A percentile compares a stretch with the other conserved stretches of the same genome.
Conservation (phyloP, 768 basidiomycete species). For the Amanita jacksonii region DNA sequence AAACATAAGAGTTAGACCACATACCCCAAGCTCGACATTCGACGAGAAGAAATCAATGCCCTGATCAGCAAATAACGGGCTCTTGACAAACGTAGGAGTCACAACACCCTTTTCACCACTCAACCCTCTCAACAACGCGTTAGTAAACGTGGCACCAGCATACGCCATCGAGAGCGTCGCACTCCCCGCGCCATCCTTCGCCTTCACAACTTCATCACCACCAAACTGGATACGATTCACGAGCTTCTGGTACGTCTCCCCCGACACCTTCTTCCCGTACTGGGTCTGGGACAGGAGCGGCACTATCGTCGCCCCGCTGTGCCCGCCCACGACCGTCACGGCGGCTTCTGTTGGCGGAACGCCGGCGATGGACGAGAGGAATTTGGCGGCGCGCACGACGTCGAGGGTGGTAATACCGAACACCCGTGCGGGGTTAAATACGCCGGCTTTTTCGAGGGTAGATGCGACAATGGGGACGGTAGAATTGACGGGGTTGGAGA, state of each 20-base stretch:
- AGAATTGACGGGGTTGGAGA: constrained; percentile 98
- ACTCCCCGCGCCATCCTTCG: constrained; percentile 91
- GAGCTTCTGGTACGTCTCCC: constrained; percentile 67
- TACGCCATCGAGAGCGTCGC: constrained; percentile 95
- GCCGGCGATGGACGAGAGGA: constrained; percentile 66
- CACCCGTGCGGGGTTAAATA: constrained; percentile 79
- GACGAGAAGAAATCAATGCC: constrained; percentile 95
- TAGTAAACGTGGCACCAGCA: constrained; percentile 87
- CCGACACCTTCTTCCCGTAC: constrained; percentile 61
- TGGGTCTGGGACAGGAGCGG: constrained; percentile 83
- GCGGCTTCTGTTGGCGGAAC: constrained; percentile 54
- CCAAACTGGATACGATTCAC: constrained; percentile 95
- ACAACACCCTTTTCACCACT: constrained; percentile 85
- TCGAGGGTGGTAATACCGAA: constrained; percentile 99
- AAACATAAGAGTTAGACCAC: constrained; percentile 21
- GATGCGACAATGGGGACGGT: constrained; percentile 96
- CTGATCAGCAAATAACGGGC: constrained; percentile 72
- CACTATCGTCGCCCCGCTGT: constrained; percentile 96
- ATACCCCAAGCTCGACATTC: constrained; percentile 88
- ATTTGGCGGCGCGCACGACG: constrained; percentile 91
- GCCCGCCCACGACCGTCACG: constrained; percentile 89
- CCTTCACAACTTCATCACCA: constrained; percentile 98
- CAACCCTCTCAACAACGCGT: constrained; percentile 72
- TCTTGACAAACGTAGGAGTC: constrained; percentile 83
- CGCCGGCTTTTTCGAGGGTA: constrained; percentile 85